Percentiles rank a stretch among this genome's conserved stretches.
Evolutionary conservation across 352 stramenopile genomes (phyloP).

Genomic region (Saprolegnia diclina): DNA sequence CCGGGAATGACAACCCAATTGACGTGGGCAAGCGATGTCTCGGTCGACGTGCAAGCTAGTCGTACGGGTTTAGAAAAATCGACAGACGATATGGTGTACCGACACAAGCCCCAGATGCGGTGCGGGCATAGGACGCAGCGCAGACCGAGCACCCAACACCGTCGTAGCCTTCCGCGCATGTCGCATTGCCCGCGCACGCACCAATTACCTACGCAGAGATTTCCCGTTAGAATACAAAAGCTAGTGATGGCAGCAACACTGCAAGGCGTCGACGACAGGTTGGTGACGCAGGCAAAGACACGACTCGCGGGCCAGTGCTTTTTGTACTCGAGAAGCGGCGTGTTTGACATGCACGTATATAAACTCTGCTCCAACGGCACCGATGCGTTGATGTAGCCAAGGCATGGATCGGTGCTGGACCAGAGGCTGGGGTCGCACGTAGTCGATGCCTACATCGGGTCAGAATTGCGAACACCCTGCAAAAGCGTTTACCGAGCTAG

Average conservation of each 20-base stretch:
- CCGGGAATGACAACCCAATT: constrained; percentile 62
- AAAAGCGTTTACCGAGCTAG: constrained; percentile 12
- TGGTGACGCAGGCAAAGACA: constrained; percentile 51
- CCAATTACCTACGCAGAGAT: constrained; percentile 31
- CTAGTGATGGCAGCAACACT: constrained; percentile 32
- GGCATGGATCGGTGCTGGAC: not conserved
- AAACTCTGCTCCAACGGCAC: not conserved
- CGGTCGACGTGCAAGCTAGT: constrained; percentile 9
- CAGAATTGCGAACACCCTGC: constrained; percentile 27
- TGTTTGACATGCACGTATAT: constrained; percentile 4
- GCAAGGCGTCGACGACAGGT: constrained; percentile 49
- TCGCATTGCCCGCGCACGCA: constrained; percentile 46
- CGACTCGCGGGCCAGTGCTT: constrained; percentile 50
- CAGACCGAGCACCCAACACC: constrained; percentile 59
- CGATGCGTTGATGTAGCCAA: not conserved
- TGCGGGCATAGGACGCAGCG: constrained; percentile 40
- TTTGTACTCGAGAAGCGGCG: constrained; percentile 33
- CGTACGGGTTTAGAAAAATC: not conserved
- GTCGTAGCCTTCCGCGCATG: constrained; percentile 27
- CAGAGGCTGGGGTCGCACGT: constrained; percentile 12
- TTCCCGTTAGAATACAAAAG: not conserved
- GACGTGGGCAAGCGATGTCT: constrained; percentile 26
- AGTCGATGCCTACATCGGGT: constrained; percentile 32
- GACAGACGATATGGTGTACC: constrained; percentile 28
- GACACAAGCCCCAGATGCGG: constrained; percentile 50